Base-by-base conservation (phyloP, 768 basidiomycete genomes). In the Boletellus sp. region DNA sequence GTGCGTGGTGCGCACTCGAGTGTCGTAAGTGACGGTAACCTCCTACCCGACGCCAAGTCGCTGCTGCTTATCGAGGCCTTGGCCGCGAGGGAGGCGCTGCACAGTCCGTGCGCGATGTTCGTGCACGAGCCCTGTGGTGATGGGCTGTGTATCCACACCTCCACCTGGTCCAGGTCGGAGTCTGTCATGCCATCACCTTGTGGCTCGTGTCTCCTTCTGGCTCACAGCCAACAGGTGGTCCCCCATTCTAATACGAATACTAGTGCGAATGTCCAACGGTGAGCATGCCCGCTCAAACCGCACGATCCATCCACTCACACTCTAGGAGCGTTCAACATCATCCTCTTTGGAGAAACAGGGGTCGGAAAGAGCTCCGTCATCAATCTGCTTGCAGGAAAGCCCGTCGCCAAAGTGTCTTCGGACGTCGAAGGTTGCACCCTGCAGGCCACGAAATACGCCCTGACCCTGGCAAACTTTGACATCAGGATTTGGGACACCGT, bases 291-390 rank as follows among this genome's bases (percentile, higher is more conserved):
- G 19, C 26, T 47, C 22, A 37, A 49, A 43, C 35, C 23, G 3
- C 49, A 10, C 20, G 3, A 38, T 26, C 28, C 9, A 45, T 50
- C 43, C 43, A 35, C 48, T 17, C 23, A 46, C 41, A 41, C 39
- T 31, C 2, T 23, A 47, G 45, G 37, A 42, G 42, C 54, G 28
- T 50, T 66, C 54, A 67, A 69, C 15, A 42, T 67, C 20, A 56
- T 67, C n/a, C 58, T 67, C 40, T 67, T 67, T 26, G 66, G 66
- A 20, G 66, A 67, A 50, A 57, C 56, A 2, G 66, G 66, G 2
- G 66, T 69, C 45, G 70, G 71, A 13, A 77, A 77, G 49, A 77
- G 76, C 45, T 74, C 72, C 16, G 62, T 75, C 36, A 61, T 77
- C 50, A 77, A 77, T 57, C 66, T 77, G 59, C 52, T 77, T n/a